Evolutionary conservation across 495 filamentous ascomycete species (phyloP).

Genomic region (Penicillium argentinense): DNA sequence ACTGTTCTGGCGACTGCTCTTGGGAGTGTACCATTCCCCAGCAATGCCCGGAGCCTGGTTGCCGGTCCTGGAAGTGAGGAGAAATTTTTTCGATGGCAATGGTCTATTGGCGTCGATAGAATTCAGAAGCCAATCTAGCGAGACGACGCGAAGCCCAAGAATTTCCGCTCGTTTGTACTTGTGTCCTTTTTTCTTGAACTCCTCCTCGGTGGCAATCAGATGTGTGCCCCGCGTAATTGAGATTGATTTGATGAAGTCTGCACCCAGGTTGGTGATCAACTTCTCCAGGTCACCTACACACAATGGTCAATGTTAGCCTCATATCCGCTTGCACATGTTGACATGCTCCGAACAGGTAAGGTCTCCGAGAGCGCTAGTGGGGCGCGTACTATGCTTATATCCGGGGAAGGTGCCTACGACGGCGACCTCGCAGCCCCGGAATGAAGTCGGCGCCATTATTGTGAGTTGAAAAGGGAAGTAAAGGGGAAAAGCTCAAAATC

Average conservation of each 20-base stretch:
- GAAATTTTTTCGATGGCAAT: slow-evolving; percentile 44
- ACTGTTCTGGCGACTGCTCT: no score
- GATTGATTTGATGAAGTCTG: slow-evolving; percentile 43
- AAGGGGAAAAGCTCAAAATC: no score
- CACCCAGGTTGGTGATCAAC: slow-evolving; percentile 50
- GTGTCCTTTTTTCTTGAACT: slow-evolving; percentile 47
- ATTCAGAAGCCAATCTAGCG: slow-evolving; percentile 60
- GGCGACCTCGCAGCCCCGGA: slow-evolving; percentile 52
- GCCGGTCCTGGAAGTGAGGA: no score
- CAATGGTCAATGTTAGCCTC: slow-evolving; percentile 18
- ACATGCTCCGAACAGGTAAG: background rate
- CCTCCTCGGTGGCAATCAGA: slow-evolving; percentile 54
- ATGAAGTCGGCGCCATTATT: slow-evolving; percentile 28
- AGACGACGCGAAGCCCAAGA: slow-evolving; percentile 60
- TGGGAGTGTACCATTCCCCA: no score
- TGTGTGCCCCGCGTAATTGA: slow-evolving; percentile 57
- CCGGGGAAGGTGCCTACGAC: slow-evolving; percentile 61
- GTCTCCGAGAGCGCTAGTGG: background rate
- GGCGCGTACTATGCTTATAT: slow-evolving; percentile 48
- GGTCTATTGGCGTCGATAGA: slow-evolving; percentile 43
- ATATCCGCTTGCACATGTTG: slow-evolving; percentile 27
- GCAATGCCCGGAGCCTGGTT: no score
- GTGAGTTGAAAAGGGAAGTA: background rate
- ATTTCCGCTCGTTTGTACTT: no score
- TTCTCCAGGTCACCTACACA: slow-evolving; percentile 35